phyloP scores from a whole-genome alignment of 169 alveolate genomes.

The Neospora caninum region DNA sequence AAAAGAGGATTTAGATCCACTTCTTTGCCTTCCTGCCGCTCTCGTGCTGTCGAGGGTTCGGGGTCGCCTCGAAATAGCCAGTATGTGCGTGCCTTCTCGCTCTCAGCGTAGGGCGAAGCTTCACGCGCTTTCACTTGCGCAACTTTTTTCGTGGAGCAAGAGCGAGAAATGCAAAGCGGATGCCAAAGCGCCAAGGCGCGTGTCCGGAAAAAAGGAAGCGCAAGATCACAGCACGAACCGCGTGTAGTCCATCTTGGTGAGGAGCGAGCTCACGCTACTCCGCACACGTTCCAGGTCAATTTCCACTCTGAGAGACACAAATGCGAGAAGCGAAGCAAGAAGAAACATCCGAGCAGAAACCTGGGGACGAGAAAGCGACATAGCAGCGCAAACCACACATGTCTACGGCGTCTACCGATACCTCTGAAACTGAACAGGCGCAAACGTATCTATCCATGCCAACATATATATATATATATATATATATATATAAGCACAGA shows the following conservation, averaged over 20 bases:
- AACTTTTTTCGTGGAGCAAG: too few relatives aligned
- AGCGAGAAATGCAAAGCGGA: too few relatives aligned
- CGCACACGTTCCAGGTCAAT: constrained; percentile 49
- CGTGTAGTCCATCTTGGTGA: constrained; percentile 40
- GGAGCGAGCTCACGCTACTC: constrained; percentile 51
- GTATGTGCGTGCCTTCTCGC: too few relatives aligned
- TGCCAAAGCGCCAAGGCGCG: too few relatives aligned
- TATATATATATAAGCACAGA: neutral
- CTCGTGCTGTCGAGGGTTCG: too few relatives aligned
- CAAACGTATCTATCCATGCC: neutral
- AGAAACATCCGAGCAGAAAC: neutral
- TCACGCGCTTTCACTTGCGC: too few relatives aligned
- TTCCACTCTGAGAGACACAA: constrained; percentile 34
- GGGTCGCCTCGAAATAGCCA: too few relatives aligned
- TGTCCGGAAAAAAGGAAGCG: neutral
- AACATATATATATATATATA: neutral
- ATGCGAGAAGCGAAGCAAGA: neutral
- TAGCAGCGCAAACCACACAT: neutral
- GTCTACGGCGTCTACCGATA: neutral
- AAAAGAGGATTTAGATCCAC: too few relatives aligned
- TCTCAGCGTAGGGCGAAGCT: too few relatives aligned
- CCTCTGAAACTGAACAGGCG: too few relatives aligned
- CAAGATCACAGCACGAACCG: constrained; percentile 33
- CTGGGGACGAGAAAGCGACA: neutral
- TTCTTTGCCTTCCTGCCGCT: too few relatives aligned